Conservation (phyloP, 78 protist genomes). For the Dictyostelium citrinum region DNA sequence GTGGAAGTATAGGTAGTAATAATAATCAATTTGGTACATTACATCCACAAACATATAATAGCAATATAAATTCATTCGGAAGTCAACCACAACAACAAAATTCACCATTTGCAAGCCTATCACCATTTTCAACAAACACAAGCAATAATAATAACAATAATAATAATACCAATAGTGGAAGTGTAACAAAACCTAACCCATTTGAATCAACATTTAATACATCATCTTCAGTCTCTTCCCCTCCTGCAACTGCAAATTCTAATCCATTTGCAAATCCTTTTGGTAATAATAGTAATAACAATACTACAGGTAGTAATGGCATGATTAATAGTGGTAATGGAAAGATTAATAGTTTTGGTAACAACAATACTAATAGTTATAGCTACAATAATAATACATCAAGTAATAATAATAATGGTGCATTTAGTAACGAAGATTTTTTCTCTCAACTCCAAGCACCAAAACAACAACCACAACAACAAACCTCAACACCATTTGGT, state of each 20-base stretch:
- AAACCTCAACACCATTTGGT: conserved; percentile 10
- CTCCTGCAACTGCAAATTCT: not conserved
- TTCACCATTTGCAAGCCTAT: conserved; percentile 48
- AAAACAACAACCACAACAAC: conserved; percentile 1
- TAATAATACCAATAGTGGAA: conserved; percentile 12
- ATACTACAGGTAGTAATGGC: not conserved
- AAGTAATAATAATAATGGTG: not conserved
- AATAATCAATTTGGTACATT: not conserved
- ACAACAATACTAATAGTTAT: not conserved
- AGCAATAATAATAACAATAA: not conserved
- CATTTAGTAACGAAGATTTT: not conserved
- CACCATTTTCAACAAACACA: conserved; percentile 34
- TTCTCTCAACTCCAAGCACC: not conserved
- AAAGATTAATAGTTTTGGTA: not conserved
- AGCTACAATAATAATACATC: not conserved
- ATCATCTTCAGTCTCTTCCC: not conserved
- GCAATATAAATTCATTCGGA: not conserved
- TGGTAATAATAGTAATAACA: not conserved
- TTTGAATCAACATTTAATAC: conserved; percentile 39
- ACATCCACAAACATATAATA: not conserved
- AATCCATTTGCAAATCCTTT: conserved; percentile 6
- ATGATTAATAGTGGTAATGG: not conserved
- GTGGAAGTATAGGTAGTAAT: not conserved
- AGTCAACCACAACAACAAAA: conserved; percentile 7
- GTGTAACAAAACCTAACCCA: conserved; percentile 32